Base-by-base conservation (phyloP, 2,329 filamentous ascomycete genomes). In the Fulvia fulva region DNA sequence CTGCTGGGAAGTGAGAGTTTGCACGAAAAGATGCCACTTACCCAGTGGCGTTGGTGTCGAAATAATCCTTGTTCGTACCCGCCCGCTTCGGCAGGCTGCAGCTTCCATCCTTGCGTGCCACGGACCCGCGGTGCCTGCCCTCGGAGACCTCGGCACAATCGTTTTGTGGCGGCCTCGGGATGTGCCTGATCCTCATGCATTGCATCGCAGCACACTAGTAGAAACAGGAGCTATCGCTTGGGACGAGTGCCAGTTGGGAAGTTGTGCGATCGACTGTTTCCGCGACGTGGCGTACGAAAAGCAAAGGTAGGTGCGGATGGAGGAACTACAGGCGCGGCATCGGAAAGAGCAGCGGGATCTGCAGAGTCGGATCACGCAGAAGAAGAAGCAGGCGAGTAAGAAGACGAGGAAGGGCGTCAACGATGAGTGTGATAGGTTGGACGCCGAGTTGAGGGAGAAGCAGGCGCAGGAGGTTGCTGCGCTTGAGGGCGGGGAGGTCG, bases 321-420 rank as follows among this genome's bases (percentile, higher is more conserved):
- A 97, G 60, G 86, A 89, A 62, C 77, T 94, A 56, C 87, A 90
- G 67, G 79, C 86, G 37, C 88, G 87, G 49, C 94, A 99, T 73
- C 87, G 90, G 68, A 94, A 90, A 75, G 93, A 99, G 76, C 86
- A 89, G 73, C 87, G 87, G 67, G 93, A 97, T 61, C 81, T 99
- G 25, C 90, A 96, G 73, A 83, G 85, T 52, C 87, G 88, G 59
- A 86, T 95, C 70, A 97, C 90, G 5, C 91, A 88, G 76, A 97
- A 97, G 82, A 99, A 97, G 81, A 97, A 97, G 80, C 88, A 89
- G 66, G 92, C 94, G 16, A 95, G 88, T 49, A 99, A 97, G 77
- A 87, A 86, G 74, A 86, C 84, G 8, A 80, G 84, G 51, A 86
- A 81, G 64, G 76, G 76, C 34, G 76, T 81, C 43, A 86, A 85